Percentiles rank a stretch among this genome's conserved stretches.
Evolutionary conservation across 257 asterid genomes (phyloP).

Genomic region (Capsicum rhomboideum): DNA sequence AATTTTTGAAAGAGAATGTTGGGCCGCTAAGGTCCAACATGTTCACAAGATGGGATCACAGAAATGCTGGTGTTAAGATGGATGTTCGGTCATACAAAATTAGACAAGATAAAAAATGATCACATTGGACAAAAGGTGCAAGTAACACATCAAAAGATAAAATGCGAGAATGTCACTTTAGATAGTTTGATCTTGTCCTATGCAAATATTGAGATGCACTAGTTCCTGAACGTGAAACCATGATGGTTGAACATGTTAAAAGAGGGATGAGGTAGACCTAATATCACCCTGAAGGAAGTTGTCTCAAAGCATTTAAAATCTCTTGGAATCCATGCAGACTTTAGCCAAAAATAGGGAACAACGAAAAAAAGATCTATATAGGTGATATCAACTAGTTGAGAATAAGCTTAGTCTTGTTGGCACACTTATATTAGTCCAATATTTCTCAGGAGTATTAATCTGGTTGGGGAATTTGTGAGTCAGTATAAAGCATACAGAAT

Average conservation of each 20-base stretch:
- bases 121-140: neutral
- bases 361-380: neutral
- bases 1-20: neutral
- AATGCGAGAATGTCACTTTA: neutral
- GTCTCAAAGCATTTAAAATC: neutral
- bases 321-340: neutral
- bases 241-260: neutral
- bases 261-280: neutral
- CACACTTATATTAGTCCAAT: neutral
- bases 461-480: neutral
- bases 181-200: neutral
- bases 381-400: neutral
- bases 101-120: neutral
- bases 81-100: neutral
- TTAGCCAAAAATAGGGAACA: neutral
- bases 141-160: neutral
- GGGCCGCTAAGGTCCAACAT: neutral
- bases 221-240: neutral
- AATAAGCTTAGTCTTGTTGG: neutral
- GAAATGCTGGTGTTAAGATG: neutral
- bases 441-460: neutral
- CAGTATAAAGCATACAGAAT: neutral
- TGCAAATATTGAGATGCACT: neutral
- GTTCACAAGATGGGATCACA: neutral
- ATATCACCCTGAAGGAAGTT: neutral